Evolutionary conservation across 1,284 basidiomycete species (phyloP).

Genomic region (Microbotryum scabiosae): DNA sequence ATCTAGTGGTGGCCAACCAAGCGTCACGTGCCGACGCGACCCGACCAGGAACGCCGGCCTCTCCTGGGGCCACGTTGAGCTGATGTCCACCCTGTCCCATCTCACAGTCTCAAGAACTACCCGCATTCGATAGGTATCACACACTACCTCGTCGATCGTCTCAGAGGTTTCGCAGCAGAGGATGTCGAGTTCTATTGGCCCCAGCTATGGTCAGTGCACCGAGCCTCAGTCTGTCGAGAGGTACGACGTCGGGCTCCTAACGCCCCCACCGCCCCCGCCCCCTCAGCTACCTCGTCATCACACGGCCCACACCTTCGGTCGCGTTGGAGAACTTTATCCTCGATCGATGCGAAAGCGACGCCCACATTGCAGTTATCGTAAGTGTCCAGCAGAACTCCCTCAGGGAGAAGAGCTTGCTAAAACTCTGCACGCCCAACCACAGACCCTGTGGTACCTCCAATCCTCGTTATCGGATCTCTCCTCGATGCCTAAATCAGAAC

Average conservation of each 20-base stretch:
- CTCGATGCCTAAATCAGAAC: conserved; percentile 56
- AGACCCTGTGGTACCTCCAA: conserved; percentile 99
- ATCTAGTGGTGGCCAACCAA: neutral
- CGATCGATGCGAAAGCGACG: conserved; percentile 73
- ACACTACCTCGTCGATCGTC: conserved; percentile 80
- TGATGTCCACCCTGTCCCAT: neutral
- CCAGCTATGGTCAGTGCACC: conserved; percentile 71
- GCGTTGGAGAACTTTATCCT: conserved; percentile 88
- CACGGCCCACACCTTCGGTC: conserved; percentile 75
- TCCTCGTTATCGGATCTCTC: conserved; percentile 76
- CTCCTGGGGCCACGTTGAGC: neutral
- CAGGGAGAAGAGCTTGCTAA: neutral
- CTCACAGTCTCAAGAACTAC: conserved; percentile 58
- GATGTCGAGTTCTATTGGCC: conserved; percentile 94
- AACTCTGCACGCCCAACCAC: conserved; percentile 2
- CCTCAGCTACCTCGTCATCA: conserved; percentile 77
- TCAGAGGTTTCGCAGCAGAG: conserved; percentile 63
- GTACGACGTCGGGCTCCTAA: neutral
- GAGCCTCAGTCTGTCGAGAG: no score
- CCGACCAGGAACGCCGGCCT: neutral
- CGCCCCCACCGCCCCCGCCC: no score
- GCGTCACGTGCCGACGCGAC: no score
- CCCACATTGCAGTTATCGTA: conserved; percentile 87
- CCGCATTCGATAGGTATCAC: conserved; percentile 91
- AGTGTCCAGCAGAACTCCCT: conserved; percentile 39